Evolutionary conservation across 257 asterid species (phyloP).

Genomic region (Linderniella brevidens): DNA sequence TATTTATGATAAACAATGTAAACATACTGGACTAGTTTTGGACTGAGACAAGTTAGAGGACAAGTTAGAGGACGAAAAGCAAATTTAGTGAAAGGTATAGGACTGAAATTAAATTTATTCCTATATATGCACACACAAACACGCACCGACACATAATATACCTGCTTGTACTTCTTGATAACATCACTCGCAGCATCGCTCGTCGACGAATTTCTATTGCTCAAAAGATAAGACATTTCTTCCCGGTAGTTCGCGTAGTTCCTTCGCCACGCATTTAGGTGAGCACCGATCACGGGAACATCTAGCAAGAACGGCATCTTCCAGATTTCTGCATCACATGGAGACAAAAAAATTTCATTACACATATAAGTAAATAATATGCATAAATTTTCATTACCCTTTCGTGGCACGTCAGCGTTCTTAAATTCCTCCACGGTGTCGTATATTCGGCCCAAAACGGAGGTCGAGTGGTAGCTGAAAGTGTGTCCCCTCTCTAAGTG

Average conservation of each 20-base stretch:
- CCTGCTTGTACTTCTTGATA: constrained; percentile 31
- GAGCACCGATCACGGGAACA: constrained; percentile 10
- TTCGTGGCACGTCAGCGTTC: constrained; percentile 4
- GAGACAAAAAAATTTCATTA: constrained; percentile 12
- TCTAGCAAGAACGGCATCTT: constrained; percentile 23
- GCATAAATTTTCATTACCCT: too few species aligned
- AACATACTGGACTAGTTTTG: too few species aligned
- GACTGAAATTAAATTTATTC: too few species aligned
- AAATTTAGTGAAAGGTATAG: too few species aligned
- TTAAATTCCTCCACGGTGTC: constrained; percentile 15
- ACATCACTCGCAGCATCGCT: constrained; percentile 25
- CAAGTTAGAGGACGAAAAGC: too few species aligned
- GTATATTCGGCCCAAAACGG: constrained; percentile 31
- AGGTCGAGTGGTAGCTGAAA: constrained; percentile 20
- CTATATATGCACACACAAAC: too few species aligned
- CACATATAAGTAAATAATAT: constrained; percentile 1
- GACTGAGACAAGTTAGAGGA: too few species aligned
- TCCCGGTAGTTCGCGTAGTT: constrained; percentile 16
- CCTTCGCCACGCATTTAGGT: constrained; percentile 18
- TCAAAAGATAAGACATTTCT: constrained; percentile 26
- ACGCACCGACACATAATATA: too few species aligned
- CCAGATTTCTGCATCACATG: constrained; percentile 16
- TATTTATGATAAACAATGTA: too few species aligned
- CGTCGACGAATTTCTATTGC: constrained; percentile 10
- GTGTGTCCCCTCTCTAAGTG: constrained; percentile 18